Evolutionary conservation across 2,329 filamentous ascomycete genomes (phyloP), one percentile per base, ranked within the genome.

Genomic region (Atkinsonella hypoxylon): DNA sequence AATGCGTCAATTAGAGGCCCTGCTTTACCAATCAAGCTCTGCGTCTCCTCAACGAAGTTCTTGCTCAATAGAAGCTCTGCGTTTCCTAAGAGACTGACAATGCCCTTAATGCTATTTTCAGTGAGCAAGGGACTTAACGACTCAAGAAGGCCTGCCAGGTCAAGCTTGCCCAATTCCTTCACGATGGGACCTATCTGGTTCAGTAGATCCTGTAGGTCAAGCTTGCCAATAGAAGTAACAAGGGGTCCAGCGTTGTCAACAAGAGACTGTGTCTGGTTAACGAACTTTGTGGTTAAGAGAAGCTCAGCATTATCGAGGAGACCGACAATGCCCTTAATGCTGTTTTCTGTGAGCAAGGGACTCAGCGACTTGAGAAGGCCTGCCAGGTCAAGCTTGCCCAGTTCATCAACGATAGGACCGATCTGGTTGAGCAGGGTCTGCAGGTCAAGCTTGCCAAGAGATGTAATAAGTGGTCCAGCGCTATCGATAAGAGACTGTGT

Each of bases 71-170:
- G 58, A 3, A 56, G 44, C 40, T 63, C 57, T 0, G 66, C 61
- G 34, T 70, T 62, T 7, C 62, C 58, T 4, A 69, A 56, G 0
- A 70, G 52, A 12, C 61, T 62, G 5, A 69, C 55, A 15, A 67
- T 54, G 6, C 64, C 61, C 1, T 64, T 56, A 32, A 67, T 57
- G 0, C 59, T 61, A 1, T 66, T 58, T 34, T 59, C 57, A 0
- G 61, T 65, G 4, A 67, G 60, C 1, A 67, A 49, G 0, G 65
- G 64, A 6, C 54, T 51, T 0, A 67, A 45, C 1, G 64, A 50
- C 1, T 60, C 53, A 0, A 67, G 40, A 1, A 67, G 54, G 1
- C 61, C 59, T 12, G 60, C 51, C 1, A 67, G 56, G 31, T 67
- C 63, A 20, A 67, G 53, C 40, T 65, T 62, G 54, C 61, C 55